Evolutionary conservation across 2,329 filamentous ascomycete genomes (phyloP).

Genomic region (Leptographium galeiforme): DNA sequence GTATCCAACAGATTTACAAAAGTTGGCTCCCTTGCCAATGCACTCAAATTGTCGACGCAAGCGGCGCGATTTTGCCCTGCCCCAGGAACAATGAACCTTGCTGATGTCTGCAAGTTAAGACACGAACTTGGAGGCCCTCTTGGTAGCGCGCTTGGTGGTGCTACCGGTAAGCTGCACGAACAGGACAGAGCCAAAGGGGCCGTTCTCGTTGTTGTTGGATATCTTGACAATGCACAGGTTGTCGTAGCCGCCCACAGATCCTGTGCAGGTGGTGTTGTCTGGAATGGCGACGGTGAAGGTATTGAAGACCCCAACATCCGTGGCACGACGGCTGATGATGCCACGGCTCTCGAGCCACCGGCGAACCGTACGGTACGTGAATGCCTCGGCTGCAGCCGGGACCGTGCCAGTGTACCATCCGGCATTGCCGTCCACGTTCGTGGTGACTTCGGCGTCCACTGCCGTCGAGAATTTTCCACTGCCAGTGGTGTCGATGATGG

Average conservation of each 20-base stretch:
- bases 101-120: too few species aligned
- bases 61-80: too few species aligned
- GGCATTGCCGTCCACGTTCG: conserved; percentile 26
- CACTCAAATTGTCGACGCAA: too few species aligned
- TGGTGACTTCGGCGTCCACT: conserved; percentile 36
- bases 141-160: neutral
- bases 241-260: conserved; percentile 42
- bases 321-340: neutral
- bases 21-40: too few species aligned
- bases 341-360: neutral
- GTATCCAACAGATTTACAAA: too few species aligned
- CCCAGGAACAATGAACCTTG: too few species aligned
- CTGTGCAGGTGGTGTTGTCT: conserved; percentile 41
- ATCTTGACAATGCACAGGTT: conserved; percentile 51
- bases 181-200: conserved; percentile 41
- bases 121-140: neutral
- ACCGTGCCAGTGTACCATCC: neutral
- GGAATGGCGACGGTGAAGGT: conserved; percentile 46
- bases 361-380: neutral
- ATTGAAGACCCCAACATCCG: neutral
- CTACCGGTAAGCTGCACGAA: conserved; percentile 16
- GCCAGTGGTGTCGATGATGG: conserved; percentile 49
- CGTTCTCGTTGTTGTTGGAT: conserved; percentile 45
- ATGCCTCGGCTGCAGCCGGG: neutral
- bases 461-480: conserved; percentile 36